Base-by-base conservation (phyloP, 1,284 basidiomycete species). In the Takashimella koratensis region DNA sequence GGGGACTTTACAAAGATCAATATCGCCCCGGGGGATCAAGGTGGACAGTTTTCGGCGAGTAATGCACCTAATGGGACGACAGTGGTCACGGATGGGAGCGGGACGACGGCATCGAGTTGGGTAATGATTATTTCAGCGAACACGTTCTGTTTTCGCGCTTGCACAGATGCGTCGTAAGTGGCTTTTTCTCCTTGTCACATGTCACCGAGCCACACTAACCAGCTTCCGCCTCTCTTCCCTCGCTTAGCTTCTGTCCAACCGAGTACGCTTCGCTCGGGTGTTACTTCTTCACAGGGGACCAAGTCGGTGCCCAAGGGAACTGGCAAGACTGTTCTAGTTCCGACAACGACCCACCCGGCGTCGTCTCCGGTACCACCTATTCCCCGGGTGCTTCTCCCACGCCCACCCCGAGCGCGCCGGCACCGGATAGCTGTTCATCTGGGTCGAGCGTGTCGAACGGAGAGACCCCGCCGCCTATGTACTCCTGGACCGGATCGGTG, bases 1-100 rank as follows among this genome's bases (percentile, higher is more conserved):
- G 68, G 68, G 20, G 65, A 71, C 45, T 66, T 71, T 23, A 68
- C 67, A 12, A 66, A 68, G 43, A 66, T 71, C 55, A 68, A 68
- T 40, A 59, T 68, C 13, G 59, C 64, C 1, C 50, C 63, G 11
- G 63, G 59, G 3, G 68, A 71, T 49, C n/a, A 25, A 12, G 68
- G 68, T 2, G 68, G 64, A 10, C 68, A 71, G 49, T 65, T 68
- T 51, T 63, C 60, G 4, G 25, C 26, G 2, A 16, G 36, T 2
- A 53, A 68, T 48, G 61, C 54, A 2, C 67, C 67, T 0, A 57
- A 58, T 11, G 66, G 66, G 11, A 60, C 62, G 4, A 54, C 27
- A 12, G 51, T 68, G 41, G 57, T 47, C 19, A 52, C 53, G 10
- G 55, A 53, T 25, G 25, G 51, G 5, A 57, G 60, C n/a, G 54